phyloP scores from a whole-genome alignment of 805 yeast species.

The Cyberlindnera americana region DNA sequence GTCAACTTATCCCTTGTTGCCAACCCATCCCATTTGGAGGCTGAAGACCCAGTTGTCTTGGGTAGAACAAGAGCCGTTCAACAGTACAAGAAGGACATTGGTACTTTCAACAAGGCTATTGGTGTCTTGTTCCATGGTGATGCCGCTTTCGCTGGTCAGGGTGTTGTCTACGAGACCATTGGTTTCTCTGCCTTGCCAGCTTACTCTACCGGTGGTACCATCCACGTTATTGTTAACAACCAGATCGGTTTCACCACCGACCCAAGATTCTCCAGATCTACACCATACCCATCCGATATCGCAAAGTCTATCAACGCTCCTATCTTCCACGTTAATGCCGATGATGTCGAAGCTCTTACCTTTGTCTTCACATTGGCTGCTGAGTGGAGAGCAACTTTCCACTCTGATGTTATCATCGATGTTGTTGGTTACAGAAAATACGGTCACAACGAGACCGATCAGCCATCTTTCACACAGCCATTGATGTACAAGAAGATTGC shows the following conservation, averaged over 20 bases:
- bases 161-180: slow-evolving; percentile 98
- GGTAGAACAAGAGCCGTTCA: slow-evolving; percentile 97
- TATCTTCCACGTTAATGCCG: slow-evolving; percentile 98
- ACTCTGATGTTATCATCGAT: slow-evolving; percentile 93
- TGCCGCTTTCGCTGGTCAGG: slow-evolving; percentile 98
- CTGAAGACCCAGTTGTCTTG: slow-evolving; percentile 97
- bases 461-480: slow-evolving; percentile 98
- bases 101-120: slow-evolving; percentile 80
- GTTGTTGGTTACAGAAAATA: slow-evolving; percentile 97
- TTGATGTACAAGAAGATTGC: slow-evolving; percentile 92
- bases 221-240: slow-evolving; percentile 93
- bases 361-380: slow-evolving; percentile 95
- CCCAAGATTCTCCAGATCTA: slow-evolving; percentile 95
- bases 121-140: slow-evolving; percentile 96
- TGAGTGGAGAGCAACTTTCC: slow-evolving; percentile 96
- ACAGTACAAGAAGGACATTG: slow-evolving; percentile 85
- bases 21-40: slow-evolving; percentile 98
- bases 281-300: slow-evolving; percentile 96
- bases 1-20: slow-evolving; percentile 96
- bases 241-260: slow-evolving; percentile 99
- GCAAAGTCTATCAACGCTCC: slow-evolving; percentile 98
- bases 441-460: slow-evolving; percentile 99
- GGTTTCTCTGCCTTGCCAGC: slow-evolving; percentile 92
- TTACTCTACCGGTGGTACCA: slow-evolving; percentile 97
- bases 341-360: slow-evolving; percentile 90